Evolutionary conservation across 176 grass and related monocot species (phyloP).

Genomic region (Zea luxurians): DNA sequence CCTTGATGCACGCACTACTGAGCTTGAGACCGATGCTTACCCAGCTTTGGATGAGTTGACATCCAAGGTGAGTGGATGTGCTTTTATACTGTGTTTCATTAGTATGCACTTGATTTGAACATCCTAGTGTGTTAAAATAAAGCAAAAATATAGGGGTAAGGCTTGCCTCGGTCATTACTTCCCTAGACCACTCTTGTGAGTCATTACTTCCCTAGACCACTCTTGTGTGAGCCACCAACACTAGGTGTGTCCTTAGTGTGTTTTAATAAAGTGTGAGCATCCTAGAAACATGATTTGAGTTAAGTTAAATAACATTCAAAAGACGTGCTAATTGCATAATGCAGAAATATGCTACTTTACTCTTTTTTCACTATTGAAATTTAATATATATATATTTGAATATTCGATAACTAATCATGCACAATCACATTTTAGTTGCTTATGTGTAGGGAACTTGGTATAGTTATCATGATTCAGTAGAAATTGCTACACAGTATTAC

Average conservation of each 20-base stretch:
- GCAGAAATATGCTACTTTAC: neutral
- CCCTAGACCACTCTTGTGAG: no score
- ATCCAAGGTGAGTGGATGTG: slow-evolving; percentile 63
- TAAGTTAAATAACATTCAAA: slow-evolving; percentile 3
- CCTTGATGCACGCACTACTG: slow-evolving; percentile 79
- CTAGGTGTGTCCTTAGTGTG: no score
- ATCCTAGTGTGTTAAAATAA: neutral
- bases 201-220: no score
- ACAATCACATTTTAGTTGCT: neutral
- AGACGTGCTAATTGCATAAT: neutral
- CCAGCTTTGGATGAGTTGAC: slow-evolving; percentile 94
- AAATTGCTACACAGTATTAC: neutral
- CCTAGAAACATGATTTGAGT: slow-evolving; percentile 7
- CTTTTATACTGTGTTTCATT: neutral
- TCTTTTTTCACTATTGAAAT: slow-evolving; percentile 7
- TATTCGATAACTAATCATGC: neutral
- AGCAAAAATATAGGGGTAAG: no score
- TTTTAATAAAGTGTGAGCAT: slow-evolving; percentile 11
- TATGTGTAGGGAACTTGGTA: neutral
- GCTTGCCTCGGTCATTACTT: no score
- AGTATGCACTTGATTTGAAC: slow-evolving; percentile 12
- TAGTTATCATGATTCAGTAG: slow-evolving; percentile 14
- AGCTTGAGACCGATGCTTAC: slow-evolving; percentile 84
- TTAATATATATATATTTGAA: neutral
- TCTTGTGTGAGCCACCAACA: no score